These are phyloP conservation scores for Dictyostelium firmibasis DNA, from an alignment of 78 protist genomes.

Conservation along the genomic window DNA sequence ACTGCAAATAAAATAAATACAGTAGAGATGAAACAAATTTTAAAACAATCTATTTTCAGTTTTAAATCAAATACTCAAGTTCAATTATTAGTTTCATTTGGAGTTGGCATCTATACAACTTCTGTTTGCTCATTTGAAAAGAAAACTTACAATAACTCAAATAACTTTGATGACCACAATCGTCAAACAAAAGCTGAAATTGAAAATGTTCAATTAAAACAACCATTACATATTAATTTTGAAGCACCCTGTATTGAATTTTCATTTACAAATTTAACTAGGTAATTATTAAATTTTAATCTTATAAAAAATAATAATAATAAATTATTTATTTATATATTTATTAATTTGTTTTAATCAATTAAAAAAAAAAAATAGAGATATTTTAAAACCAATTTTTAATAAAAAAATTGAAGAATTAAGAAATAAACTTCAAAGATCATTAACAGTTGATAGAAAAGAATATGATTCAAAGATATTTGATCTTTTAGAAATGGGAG, in stretches of 20 bases:
- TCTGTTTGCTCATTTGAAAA: slow-evolving; percentile 20
- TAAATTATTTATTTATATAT: neutral
- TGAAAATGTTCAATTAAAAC: slow-evolving; percentile 1
- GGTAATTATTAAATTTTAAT: neutral
- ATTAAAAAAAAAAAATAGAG: too few relatives aligned
- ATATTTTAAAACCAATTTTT: neutral
- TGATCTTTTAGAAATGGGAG: slow-evolving; percentile 32
- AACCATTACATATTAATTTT: neutral
- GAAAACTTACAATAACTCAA: slow-evolving; percentile 2
- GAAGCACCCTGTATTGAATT: slow-evolving; percentile 68
- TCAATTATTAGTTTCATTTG: slow-evolving; percentile 20
- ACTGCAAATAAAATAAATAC: neutral
- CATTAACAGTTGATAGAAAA: neutral
- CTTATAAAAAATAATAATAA: neutral
- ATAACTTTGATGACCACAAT: neutral
- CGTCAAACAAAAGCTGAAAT: neutral
- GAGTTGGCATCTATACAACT: slow-evolving; percentile 53
- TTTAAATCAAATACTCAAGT: neutral
- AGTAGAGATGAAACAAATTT: slow-evolving; percentile 11
- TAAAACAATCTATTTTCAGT: neutral
- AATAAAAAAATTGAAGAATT: slow-evolving; percentile 12
- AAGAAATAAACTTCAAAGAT: neutral
- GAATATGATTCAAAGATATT: slow-evolving; percentile 20
- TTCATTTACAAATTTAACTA: slow-evolving; percentile 7
- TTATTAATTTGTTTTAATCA: too few relatives aligned